Percentiles rank a stretch among this genome's conserved stretches.
Evolutionary conservation across 2,329 filamentous ascomycete genomes (phyloP).

Genomic region (Fusarium luffae): DNA sequence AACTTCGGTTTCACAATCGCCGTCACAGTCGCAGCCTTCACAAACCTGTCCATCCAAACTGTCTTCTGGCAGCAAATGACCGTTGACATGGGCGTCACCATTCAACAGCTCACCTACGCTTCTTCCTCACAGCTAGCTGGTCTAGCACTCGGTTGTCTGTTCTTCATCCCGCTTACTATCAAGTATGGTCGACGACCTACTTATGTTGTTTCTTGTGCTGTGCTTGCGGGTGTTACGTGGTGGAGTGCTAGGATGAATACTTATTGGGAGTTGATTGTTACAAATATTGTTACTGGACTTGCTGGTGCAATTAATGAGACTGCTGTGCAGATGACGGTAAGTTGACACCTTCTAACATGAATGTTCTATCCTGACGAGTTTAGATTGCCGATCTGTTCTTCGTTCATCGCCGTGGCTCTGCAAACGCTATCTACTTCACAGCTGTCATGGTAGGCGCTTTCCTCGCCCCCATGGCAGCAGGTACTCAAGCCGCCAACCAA

Average conservation of each 20-base stretch:
- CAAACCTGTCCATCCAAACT: conserved; percentile 41
- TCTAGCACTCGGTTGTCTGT: conserved; percentile 49
- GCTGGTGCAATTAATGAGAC: conserved; percentile 55
- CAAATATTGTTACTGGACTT: conserved; percentile 47
- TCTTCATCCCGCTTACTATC: conserved; percentile 51
- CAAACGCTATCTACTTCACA: conserved; percentile 49
- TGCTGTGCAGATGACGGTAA: conserved; percentile 53
- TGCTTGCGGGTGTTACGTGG: conserved; percentile 41
- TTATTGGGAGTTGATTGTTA: conserved; percentile 41
- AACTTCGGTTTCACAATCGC: conserved; percentile 46
- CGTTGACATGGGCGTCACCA: conserved; percentile 44
- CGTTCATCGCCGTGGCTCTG: conserved; percentile 48
- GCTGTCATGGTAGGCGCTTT: conserved; percentile 48
- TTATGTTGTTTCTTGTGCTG: conserved; percentile 45
- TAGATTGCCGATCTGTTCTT: conserved; percentile 51
- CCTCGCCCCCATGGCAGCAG: conserved; percentile 49
- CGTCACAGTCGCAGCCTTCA: conserved; percentile 47
- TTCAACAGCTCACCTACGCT: conserved; percentile 42
- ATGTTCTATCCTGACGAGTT: not conserved
- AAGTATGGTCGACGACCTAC: conserved; percentile 51
- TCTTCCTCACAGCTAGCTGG: conserved; percentile 48
- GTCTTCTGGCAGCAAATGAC: conserved; percentile 52
- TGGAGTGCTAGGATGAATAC: conserved; percentile 40
- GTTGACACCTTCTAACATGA: fast-evolving
- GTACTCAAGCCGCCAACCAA: conserved; percentile 31